A percentile compares a stretch with the other conserved stretches of the same genome.
Conservation (phyloP, 2,329 filamentous ascomycete genomes). For the Aureobasidium lini region DNA sequence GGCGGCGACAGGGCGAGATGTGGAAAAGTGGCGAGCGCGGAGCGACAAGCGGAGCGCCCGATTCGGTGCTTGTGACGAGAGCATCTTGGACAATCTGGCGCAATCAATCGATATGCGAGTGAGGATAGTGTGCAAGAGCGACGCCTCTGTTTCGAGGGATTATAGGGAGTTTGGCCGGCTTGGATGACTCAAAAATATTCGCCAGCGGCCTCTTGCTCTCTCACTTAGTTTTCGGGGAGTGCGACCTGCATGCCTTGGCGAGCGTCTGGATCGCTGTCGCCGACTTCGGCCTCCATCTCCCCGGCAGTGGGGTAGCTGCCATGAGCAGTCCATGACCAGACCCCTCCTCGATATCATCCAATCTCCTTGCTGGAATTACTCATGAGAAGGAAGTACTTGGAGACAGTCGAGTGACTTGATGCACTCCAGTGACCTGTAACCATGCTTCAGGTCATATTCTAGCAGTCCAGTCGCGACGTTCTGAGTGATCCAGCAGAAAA, state of each 20-base stretch:
- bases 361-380: neutral
- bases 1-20: constrained; percentile 32
- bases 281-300: neutral
- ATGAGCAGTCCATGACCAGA: neutral
- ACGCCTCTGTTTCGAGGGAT: neutral
- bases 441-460: neutral
- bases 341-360: no score
- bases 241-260: neutral
- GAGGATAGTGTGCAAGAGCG: neutral
- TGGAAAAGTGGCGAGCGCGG: constrained; percentile 37
- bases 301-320: constrained; percentile 1
- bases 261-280: constrained; percentile 3
- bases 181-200: constrained; percentile 11
- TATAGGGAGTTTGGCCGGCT: neutral
- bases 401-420: neutral
- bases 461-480: no score
- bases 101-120: neutral
- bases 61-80: constrained; percentile 26
- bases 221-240: neutral
- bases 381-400: neutral
- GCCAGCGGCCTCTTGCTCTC: neutral
- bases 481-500: neutral
- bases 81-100: constrained; percentile 20
- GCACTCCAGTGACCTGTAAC: neutral
- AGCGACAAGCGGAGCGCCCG: constrained; percentile 32